A percentile compares a stretch with the other conserved stretches of the same genome.
Evolutionary conservation across 2,329 filamentous ascomycete genomes (phyloP).

Genomic region (Volutella citrinella): DNA sequence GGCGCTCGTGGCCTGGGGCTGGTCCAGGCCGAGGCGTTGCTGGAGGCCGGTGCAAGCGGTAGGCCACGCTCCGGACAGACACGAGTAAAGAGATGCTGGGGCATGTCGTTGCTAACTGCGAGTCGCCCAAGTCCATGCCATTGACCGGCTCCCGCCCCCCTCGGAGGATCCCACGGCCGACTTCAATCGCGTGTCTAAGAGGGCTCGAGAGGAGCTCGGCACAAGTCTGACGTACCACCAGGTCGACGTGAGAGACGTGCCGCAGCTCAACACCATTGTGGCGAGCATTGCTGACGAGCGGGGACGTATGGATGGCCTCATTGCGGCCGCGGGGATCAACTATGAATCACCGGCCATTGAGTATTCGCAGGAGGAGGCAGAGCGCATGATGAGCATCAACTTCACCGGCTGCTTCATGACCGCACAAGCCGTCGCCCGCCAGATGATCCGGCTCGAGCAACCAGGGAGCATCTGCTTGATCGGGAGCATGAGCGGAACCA

Average conservation of each 20-base stretch:
- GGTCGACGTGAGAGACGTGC: conserved; percentile 75
- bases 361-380: conserved; percentile 70
- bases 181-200: conserved; percentile 63
- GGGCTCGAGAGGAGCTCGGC: conserved; percentile 61
- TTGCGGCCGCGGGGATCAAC: conserved; percentile 70
- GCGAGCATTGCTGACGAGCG: conserved; percentile 66
- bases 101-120: conserved; percentile 8
- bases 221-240: conserved; percentile 71
- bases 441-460: conserved; percentile 60
- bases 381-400: conserved; percentile 81
- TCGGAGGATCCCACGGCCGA: conserved; percentile 41
- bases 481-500: conserved; percentile 66
- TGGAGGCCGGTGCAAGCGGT: conserved; percentile 75
- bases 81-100: not conserved
- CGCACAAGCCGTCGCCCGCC: conserved; percentile 80
- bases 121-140: conserved; percentile 55
- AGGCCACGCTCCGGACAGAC: conserved; percentile 4
- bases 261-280: conserved; percentile 64
- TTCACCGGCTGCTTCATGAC: conserved; percentile 84
- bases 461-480: conserved; percentile 64
- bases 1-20: conserved; percentile 75
- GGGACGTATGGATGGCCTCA: conserved; percentile 74
- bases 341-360: conserved; percentile 82
- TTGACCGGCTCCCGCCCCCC: conserved; percentile 60
- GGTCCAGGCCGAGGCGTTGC: conserved; percentile 72